Evolutionary conservation across 2,329 filamentous ascomycete genomes (phyloP).

Genomic region (Apiospora koreana): DNA sequence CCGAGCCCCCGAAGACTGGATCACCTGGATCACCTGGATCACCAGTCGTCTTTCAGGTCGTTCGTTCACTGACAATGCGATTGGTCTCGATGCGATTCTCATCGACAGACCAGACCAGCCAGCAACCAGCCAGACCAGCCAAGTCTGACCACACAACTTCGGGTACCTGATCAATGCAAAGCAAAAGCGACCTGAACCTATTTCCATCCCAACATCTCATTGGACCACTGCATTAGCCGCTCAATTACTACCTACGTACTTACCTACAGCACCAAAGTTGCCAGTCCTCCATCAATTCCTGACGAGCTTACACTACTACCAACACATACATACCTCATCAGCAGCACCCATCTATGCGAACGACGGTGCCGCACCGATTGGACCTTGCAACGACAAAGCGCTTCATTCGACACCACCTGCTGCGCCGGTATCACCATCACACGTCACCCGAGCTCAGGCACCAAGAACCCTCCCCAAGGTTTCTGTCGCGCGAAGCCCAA

Average conservation of each 20-base stretch:
- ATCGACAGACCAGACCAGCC: too few relatives aligned
- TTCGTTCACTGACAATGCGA: background rate
- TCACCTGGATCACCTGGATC: conserved; percentile 8
- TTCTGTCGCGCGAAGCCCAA: conserved; percentile 7
- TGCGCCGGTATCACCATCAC: background rate
- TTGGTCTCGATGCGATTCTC: conserved; percentile 7
- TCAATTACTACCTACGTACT: too few relatives aligned
- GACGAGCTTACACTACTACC: background rate
- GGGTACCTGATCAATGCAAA: conserved; percentile 3
- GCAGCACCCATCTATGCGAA: background rate
- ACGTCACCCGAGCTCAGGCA: conserved; percentile 6
- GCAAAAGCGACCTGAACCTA: background rate
- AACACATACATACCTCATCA: background rate
- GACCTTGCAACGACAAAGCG: background rate
- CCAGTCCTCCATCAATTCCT: background rate
- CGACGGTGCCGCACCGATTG: background rate
- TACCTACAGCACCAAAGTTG: background rate
- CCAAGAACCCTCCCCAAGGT: background rate
- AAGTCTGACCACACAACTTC: background rate
- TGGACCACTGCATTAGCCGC: background rate
- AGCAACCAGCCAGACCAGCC: conserved; percentile 2
- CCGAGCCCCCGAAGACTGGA: conserved; percentile 5
- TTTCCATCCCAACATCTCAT: background rate
- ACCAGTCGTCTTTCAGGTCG: background rate
- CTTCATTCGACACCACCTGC: background rate